A percentile compares a stretch with the other conserved stretches of the same genome.
Conservation (phyloP, 805 yeast genomes). For the Saccharomycopsis vini region DNA sequence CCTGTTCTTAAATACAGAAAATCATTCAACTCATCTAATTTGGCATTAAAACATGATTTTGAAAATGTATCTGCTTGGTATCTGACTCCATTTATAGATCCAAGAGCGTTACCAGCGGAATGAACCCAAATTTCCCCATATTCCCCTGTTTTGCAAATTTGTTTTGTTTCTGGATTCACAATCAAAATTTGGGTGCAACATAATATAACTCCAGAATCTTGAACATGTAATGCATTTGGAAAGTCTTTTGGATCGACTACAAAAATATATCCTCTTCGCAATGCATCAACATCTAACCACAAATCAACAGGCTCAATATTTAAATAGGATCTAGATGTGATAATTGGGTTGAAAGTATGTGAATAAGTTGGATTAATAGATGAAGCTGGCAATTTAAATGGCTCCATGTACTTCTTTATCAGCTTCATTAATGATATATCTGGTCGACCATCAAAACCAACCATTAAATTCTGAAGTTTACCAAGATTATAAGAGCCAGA, state of each 20-base stretch:
- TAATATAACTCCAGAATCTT: constrained; percentile 94
- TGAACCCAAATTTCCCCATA: constrained; percentile 96
- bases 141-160: constrained; percentile 79
- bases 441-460: constrained; percentile 71
- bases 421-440: constrained; percentile 47
- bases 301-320: constrained; percentile 82
- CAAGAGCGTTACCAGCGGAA: constrained; percentile 70
- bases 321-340: constrained; percentile 78
- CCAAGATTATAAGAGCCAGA: constrained; percentile 52
- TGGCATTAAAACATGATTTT: constrained; percentile 48
- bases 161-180: constrained; percentile 86
- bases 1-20: constrained; percentile 78
- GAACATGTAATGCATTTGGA: constrained; percentile 65
- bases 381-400: constrained; percentile 54
- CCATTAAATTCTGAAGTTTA: constrained; percentile 71
- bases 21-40: constrained; percentile 54
- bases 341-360: constrained; percentile 73
- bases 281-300: constrained; percentile 77
- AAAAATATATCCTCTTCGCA: constrained; percentile 82
- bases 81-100: constrained; percentile 41
- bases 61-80: constrained; percentile 33
- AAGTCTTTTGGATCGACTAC: constrained; percentile 66
- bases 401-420: constrained; percentile 53
- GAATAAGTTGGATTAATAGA: constrained; percentile 72
- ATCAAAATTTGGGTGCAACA: constrained; percentile 89